Evolutionary conservation across 2,329 filamentous ascomycete genomes (phyloP).

Genomic region (Aureobasidium sp.): DNA sequence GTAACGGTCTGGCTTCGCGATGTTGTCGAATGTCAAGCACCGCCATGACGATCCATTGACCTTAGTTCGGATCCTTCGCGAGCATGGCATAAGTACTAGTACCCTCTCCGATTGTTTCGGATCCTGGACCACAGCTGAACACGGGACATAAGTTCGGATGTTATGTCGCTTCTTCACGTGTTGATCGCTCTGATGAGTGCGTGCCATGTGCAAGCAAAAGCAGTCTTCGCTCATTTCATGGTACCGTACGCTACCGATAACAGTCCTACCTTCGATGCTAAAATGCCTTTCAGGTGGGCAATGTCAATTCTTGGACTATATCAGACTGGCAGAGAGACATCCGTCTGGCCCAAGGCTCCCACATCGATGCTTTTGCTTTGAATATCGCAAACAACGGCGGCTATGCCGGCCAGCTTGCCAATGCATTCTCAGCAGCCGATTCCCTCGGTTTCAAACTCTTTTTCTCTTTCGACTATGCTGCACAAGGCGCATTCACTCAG

Average conservation of each 20-base stretch:
- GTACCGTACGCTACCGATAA: not conserved
- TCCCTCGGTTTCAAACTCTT: conserved; percentile 47
- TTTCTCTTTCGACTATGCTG: conserved; percentile 51
- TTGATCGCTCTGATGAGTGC: not conserved
- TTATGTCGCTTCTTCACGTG: not conserved
- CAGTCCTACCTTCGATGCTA: not conserved
- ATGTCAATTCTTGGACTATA: not conserved
- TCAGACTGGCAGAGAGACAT: not conserved
- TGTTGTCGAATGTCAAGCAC: not conserved
- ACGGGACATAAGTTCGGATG: not conserved
- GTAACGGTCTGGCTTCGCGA: not conserved
- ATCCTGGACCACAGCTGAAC: not conserved
- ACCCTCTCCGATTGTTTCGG: no score
- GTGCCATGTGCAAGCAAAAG: conserved; percentile 5
- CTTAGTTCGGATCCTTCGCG: not conserved
- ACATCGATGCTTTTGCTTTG: conserved; percentile 45
- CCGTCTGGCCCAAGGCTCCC: not conserved
- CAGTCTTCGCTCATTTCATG: conserved; percentile 10
- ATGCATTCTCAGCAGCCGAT: conserved; percentile 33
- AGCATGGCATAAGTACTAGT: not conserved
- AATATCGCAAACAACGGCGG: conserved; percentile 36
- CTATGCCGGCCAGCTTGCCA: conserved; percentile 26
- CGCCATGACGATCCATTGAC: not conserved
- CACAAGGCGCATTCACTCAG: conserved; percentile 33
- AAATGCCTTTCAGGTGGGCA: not conserved